phyloP scores from a whole-genome alignment of 192 early-diverging fungal species.

The Funneliformis mosseae region DNA sequence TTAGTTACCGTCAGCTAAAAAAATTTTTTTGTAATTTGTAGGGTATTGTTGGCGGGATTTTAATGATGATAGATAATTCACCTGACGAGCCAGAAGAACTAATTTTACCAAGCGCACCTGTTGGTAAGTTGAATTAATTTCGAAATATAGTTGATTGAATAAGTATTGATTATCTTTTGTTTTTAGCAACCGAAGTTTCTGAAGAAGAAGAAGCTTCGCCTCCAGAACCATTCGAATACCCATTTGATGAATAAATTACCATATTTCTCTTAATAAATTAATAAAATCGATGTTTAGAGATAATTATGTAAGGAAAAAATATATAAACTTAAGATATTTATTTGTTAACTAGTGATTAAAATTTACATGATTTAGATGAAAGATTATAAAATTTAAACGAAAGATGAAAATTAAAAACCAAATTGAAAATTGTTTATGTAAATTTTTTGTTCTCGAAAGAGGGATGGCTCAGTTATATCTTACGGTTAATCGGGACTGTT shows the following conservation, averaged over 20 bases:
- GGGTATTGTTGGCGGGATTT: constrained; percentile 77
- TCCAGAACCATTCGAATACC: constrained; percentile 84
- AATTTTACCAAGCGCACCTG: constrained; percentile 59
- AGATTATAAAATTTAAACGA: no score
- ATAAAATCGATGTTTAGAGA: no score
- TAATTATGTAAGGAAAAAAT: no score
- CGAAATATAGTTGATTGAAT: background rate
- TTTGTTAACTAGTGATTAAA: no score
- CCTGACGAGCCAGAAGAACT: constrained; percentile 83
- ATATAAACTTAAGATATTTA: no score
- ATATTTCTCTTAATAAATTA: background rate
- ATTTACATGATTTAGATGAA: no score
- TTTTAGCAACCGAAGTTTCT: constrained; percentile 42
- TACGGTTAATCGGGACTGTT: no score
- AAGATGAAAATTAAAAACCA: no score
- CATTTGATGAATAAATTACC: constrained; percentile 65
- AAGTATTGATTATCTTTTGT: background rate
- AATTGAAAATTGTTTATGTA: no score
- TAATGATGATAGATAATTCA: constrained; percentile 78
- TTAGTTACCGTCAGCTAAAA: background rate
- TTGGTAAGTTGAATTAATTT: constrained; percentile 30
- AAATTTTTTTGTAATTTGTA: constrained; percentile 15
- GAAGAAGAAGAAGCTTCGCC: constrained; percentile 65
- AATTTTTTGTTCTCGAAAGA: no score
- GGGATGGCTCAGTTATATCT: no score